Percentiles rank a stretch among this genome's conserved stretches.
phyloP scores from a whole-genome alignment of 2,329 filamentous ascomycete species.

The Alternaria ventricosa region DNA sequence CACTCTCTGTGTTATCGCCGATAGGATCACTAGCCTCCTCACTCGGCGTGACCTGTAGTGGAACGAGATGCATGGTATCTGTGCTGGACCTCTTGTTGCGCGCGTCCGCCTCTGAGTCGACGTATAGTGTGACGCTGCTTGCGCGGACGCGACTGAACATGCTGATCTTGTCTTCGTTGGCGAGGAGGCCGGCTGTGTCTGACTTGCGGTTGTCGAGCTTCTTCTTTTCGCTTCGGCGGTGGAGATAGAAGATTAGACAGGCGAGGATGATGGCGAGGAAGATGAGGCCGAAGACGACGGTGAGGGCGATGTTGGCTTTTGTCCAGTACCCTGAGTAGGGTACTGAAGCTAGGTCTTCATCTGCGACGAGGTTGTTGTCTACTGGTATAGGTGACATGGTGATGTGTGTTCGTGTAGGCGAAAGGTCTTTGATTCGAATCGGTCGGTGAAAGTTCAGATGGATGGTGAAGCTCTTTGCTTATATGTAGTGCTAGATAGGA shows the following conservation, averaged over 20 bases:
- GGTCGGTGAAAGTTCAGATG: not conserved
- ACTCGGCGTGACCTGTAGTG: slow-evolving; percentile 35
- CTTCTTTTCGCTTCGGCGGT: slow-evolving; percentile 31
- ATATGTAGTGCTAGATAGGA: not conserved
- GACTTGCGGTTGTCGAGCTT: slow-evolving; percentile 29
- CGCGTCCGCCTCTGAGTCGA: slow-evolving; percentile 30
- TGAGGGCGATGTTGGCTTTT: slow-evolving; percentile 35
- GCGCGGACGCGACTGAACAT: slow-evolving; percentile 43
- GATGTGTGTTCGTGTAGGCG: not conserved
- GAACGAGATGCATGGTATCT: slow-evolving; percentile 34
- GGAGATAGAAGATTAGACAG: slow-evolving; percentile 29
- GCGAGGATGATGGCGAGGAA: slow-evolving; percentile 25
- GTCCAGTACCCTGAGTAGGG: slow-evolving; percentile 28
- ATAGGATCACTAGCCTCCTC: slow-evolving; percentile 25
- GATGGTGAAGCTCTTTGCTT: not conserved
- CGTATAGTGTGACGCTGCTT: slow-evolving; percentile 39
- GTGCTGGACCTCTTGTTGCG: slow-evolving; percentile 26
- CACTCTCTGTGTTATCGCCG: slow-evolving; percentile 13
- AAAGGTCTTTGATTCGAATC: not conserved
- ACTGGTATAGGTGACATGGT: slow-evolving; percentile 38
- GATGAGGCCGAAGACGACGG: slow-evolving; percentile 34
- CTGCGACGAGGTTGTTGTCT: slow-evolving; percentile 16
- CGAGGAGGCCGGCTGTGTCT: slow-evolving; percentile 34
- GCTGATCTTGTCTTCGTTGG: slow-evolving; percentile 38
- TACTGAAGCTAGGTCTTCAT: slow-evolving; percentile 13